Base-by-base conservation (phyloP, 345 rosid genomes). In the Populus tremula region DNA sequence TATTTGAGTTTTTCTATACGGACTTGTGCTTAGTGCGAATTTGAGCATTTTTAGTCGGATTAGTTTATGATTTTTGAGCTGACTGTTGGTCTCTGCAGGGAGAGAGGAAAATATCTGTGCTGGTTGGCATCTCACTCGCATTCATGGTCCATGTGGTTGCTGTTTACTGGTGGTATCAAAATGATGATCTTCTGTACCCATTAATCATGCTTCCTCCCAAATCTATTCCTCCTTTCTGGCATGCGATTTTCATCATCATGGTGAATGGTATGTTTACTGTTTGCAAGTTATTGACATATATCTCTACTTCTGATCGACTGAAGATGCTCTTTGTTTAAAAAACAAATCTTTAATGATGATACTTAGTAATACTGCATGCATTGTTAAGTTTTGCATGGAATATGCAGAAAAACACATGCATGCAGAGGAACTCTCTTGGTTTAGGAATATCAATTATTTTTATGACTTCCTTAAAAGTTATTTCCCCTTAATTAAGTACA, bases 181-280 rank as follows among this genome's bases (percentile, higher is more conserved):
- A 86, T 72, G 98, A 96, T 74, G 96, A 94, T 84, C 93, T 94
- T 83, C 81, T 96, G 81, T 88, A 88, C 79, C 99, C 98, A 75
- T 83, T 96, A 82, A 75, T 91, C 82, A 94, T 96, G 99, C 91
- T 94, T 71, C 99, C 99, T 80, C 98, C 99, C 27, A 96, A 91
- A 78, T 85, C 93, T 77, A 92, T 96, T 62, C 98, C 99, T 70
- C 98, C 98, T 79, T 96, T 96, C 81, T 96, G 99, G 99, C 98
- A 96, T 82, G 96, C 97, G 68, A 86, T 92, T 81, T 96, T 96
- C 76, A 89, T 94, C 85, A 91, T 96, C 75, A 82, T 94, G 80
- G 97, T 94, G 78, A 96, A 96, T 85, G 99, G 99, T 96, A 76
- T 67, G 94, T 84, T 43, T 77, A 71, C 67, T 85, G 25, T 76